phyloP scores from a whole-genome alignment of 352 stramenopile species.

The Aphanomyces invadans region DNA sequence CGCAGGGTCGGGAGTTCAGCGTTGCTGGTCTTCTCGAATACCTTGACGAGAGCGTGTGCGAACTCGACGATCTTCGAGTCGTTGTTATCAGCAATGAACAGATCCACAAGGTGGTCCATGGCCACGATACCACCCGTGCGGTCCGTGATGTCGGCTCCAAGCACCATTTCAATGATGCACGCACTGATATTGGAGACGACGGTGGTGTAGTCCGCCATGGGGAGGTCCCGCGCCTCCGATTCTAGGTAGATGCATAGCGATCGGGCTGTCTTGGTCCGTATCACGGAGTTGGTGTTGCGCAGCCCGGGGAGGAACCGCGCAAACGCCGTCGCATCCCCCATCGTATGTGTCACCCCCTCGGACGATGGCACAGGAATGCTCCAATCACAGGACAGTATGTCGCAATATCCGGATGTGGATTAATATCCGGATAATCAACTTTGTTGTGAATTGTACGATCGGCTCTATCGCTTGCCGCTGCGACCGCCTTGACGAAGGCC shows the following conservation, averaged over 20 bases:
- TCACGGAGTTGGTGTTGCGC: conserved; percentile 52
- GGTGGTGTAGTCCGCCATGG: conserved; percentile 79
- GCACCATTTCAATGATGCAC: conserved; percentile 78
- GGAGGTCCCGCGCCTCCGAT: conserved; percentile 77
- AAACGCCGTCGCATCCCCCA: conserved; percentile 27
- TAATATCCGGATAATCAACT: too few relatives aligned
- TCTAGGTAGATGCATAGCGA: conserved; percentile 78
- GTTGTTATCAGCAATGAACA: conserved; percentile 84
- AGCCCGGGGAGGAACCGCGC: conserved; percentile 67
- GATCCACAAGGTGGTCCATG: conserved; percentile 84
- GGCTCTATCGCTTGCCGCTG: not conserved
- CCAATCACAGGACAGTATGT: not conserved
- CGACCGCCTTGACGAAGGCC: conserved; percentile 41
- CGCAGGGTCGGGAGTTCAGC: conserved; percentile 65
- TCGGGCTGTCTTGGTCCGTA: conserved; percentile 57
- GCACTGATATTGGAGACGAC: conserved; percentile 78
- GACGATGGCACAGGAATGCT: not conserved
- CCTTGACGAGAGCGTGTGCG: conserved; percentile 75
- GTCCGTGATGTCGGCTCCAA: conserved; percentile 63
- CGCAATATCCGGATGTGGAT: not conserved
- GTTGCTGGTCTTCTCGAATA: conserved; percentile 81
- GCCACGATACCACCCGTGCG: conserved; percentile 79
- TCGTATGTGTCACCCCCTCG: too few relatives aligned
- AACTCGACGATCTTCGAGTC: conserved; percentile 88
- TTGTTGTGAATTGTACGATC: too few relatives aligned